These are phyloP conservation scores for Panaeolus cyanescens DNA, from an alignment of 768 basidiomycete genomes.

Conservation along the genomic window DNA sequence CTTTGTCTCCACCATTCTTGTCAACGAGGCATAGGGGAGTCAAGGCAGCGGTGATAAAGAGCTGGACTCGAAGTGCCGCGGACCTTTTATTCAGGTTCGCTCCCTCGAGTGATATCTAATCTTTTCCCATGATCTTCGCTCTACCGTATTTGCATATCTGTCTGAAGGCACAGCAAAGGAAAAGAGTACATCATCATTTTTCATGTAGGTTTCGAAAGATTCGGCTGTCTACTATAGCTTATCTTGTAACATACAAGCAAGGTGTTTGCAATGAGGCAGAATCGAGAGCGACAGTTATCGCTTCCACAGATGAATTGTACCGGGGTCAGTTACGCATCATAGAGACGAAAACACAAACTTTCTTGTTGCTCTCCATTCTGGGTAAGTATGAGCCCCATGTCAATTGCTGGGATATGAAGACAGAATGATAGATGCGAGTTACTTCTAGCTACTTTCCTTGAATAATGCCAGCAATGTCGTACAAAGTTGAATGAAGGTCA, in stretches of 20 bases:
- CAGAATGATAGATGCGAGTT: neutral
- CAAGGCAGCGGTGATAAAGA: neutral
- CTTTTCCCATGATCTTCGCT: neutral
- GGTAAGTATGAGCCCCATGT: neutral
- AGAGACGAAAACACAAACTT: neutral
- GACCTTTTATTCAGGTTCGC: neutral
- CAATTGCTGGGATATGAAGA: neutral
- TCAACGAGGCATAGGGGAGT: no score
- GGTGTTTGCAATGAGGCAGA: neutral
- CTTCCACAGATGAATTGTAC: neutral
- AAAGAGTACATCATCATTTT: no score
- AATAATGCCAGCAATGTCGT: neutral
- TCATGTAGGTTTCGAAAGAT: neutral
- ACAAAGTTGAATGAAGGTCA: neutral
- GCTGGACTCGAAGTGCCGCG: neutral
- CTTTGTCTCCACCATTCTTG: no score
- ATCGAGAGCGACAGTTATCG: neutral
- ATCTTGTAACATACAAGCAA: neutral
- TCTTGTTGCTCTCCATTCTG: neutral
- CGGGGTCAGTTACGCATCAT: neutral
- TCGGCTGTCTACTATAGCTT: neutral
- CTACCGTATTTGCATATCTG: neutral
- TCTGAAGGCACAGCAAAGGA: no score
- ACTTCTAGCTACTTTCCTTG: neutral
- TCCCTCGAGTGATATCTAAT: neutral